phyloP scores from a whole-genome alignment of 495 filamentous ascomycete species.

The Penicillium goetzii region DNA sequence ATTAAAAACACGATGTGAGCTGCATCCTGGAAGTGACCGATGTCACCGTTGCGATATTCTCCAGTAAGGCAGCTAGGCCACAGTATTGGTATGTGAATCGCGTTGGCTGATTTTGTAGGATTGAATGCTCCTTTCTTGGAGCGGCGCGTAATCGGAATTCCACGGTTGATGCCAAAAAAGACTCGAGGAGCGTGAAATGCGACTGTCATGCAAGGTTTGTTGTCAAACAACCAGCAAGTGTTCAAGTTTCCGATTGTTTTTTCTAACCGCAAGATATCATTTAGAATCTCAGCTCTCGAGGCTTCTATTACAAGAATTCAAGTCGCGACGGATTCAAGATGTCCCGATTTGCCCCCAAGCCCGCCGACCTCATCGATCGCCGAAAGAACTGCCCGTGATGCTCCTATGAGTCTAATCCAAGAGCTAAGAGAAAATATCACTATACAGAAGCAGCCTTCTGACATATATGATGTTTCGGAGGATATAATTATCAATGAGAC shows the following conservation, averaged over 20 bases:
- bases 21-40: constrained; percentile 1
- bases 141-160: neutral
- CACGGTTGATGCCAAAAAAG: neutral
- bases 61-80: neutral
- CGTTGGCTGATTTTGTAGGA: neutral
- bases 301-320: constrained; percentile 13
- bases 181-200: neutral
- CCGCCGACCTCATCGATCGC: neutral
- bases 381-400: constrained; percentile 25
- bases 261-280: neutral
- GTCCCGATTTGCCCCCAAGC: neutral
- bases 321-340: neutral
- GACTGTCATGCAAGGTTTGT: constrained; percentile 16
- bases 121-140: constrained; percentile 18
- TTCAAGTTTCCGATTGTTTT: neutral
- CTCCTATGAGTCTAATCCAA: constrained; percentile 28
- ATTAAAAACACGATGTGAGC: constrained; percentile 26
- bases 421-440: constrained; percentile 24
- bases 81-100: neutral
- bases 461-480: constrained; percentile 10
- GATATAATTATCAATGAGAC: constrained; percentile 21
- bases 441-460: constrained; percentile 9
- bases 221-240: neutral
- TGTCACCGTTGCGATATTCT: constrained; percentile 23
- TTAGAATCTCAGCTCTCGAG: constrained; percentile 16